A percentile compares a stretch with the other conserved stretches of the same genome.
phyloP scores from a whole-genome alignment of 495 filamentous ascomycete genomes.

The Trichoderma parareesei region DNA sequence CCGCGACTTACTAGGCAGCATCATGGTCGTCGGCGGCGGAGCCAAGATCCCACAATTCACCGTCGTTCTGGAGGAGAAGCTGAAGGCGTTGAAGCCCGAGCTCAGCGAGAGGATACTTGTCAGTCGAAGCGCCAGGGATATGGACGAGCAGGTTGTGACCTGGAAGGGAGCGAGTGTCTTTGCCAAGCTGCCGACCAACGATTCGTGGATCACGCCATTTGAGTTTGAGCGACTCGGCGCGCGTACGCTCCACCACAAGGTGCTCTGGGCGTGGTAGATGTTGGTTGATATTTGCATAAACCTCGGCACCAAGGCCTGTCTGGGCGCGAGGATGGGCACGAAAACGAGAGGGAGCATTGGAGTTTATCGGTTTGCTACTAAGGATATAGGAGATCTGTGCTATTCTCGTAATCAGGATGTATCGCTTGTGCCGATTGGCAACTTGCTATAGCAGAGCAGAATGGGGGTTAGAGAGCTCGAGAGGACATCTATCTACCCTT shows the following conservation, averaged over 20 bases:
- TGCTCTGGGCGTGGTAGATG: conserved; percentile 59
- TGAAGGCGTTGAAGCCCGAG: conserved; percentile 60
- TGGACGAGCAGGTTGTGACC: conserved; percentile 88
- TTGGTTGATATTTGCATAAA: neutral
- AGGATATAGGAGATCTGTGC: neutral
- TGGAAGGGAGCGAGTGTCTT: conserved; percentile 99
- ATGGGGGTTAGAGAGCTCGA: neutral
- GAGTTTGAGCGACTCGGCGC: conserved; percentile 86
- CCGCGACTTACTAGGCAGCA: conserved; percentile 81
- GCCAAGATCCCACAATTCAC: conserved; percentile 71
- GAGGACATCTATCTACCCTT: neutral
- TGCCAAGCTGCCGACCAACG: conserved; percentile 84
- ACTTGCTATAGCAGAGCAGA: neutral
- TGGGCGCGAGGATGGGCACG: neutral
- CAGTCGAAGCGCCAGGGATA: conserved; percentile 76
- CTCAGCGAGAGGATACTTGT: conserved; percentile 80
- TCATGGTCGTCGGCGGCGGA: conserved; percentile 93
- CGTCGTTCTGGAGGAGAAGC: conserved; percentile 68
- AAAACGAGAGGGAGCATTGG: conserved; percentile 4
- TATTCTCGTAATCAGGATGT: neutral
- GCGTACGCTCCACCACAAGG: conserved; percentile 76
- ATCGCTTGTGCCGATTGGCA: neutral
- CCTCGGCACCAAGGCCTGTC: neutral
- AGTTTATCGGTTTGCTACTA: neutral
- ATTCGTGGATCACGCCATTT: conserved; percentile 81